A percentile compares a stretch with the other conserved stretches of the same genome.
Conservation (phyloP, 345 rosid genomes). For the Xanthoceras sorbifolium region DNA sequence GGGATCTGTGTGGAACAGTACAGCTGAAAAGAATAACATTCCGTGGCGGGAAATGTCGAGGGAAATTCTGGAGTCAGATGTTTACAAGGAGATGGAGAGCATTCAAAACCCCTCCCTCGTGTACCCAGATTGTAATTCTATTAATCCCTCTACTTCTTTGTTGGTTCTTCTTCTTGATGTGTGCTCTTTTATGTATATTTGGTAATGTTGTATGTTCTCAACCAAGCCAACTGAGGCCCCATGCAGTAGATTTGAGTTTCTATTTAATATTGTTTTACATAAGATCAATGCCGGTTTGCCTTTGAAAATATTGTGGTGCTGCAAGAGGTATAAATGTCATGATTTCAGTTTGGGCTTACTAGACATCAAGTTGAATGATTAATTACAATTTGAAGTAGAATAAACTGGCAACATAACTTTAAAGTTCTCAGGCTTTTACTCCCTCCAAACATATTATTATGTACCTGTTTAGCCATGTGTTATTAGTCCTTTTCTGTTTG, state of each 20-base stretch:
- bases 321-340: neutral
- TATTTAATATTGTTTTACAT: neutral
- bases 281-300: neutral
- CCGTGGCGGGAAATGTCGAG: constrained; percentile 60
- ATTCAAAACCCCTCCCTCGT: constrained; percentile 45
- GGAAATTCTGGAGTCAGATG: constrained; percentile 64
- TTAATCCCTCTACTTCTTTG: neutral
- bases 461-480: neutral
- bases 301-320: too few relatives aligned
- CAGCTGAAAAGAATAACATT: constrained; percentile 63
- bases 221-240: neutral
- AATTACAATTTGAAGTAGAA: neutral
- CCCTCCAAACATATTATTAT: neutral
- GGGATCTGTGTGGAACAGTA: constrained; percentile 38
- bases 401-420: neutral
- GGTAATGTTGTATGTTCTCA: neutral
- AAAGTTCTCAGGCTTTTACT: neutral
- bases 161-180: neutral
- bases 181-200: neutral
- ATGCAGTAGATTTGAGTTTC: neutral
- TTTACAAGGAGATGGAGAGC: constrained; percentile 54
- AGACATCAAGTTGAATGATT: constrained; percentile 2
- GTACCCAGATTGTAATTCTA: constrained; percentile 58
- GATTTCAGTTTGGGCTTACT: neutral
- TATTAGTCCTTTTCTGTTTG: neutral